Conservation (phyloP, 1,284 basidiomycete species). For the Flammula alnicola region DNA sequence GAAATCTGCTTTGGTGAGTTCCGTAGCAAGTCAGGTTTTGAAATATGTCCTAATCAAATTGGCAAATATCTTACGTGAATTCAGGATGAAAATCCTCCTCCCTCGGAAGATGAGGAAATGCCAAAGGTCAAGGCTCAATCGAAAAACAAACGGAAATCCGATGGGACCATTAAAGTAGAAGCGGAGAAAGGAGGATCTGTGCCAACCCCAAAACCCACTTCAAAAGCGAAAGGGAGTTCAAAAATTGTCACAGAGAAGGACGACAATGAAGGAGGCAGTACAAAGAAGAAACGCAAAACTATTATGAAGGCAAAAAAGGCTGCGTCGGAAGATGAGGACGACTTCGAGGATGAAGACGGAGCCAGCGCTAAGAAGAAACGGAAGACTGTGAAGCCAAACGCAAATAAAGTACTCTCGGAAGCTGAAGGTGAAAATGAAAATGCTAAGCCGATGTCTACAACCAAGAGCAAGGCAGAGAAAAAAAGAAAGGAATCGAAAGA, state of each 20-base stretch:
- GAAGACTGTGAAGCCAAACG: slow-evolving; percentile 3
- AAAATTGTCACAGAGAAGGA: not conserved
- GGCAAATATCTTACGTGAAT: not conserved
- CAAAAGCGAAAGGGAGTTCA: not conserved
- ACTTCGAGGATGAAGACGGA: slow-evolving; percentile 16
- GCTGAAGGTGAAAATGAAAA: slow-evolving; percentile 5
- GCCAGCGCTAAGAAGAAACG: slow-evolving; percentile 17
- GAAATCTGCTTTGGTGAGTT: slow-evolving; percentile 43
- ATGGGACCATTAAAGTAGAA: slow-evolving; percentile 10
- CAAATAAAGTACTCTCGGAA: slow-evolving; percentile 12
- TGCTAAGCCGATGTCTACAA: not conserved
- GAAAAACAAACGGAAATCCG: slow-evolving; percentile 31
- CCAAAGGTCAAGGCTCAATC: slow-evolving; percentile 8
- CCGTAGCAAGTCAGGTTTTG: not conserved
- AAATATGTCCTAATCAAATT: no score
- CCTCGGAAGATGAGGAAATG: slow-evolving; percentile 1
- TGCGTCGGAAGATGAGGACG: slow-evolving; percentile 14
- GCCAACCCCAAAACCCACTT: not conserved
- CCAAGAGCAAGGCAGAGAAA: not conserved
- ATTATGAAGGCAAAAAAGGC: slow-evolving; percentile 9
- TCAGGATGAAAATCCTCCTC: slow-evolving; percentile 16
- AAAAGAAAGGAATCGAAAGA: slow-evolving; percentile 19
- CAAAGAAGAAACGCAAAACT: not conserved
- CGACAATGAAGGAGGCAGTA: no score
- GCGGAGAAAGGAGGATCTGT: not conserved